Conservation (phyloP, 176 grass and related monocot genomes). For the Themeda triandra region DNA sequence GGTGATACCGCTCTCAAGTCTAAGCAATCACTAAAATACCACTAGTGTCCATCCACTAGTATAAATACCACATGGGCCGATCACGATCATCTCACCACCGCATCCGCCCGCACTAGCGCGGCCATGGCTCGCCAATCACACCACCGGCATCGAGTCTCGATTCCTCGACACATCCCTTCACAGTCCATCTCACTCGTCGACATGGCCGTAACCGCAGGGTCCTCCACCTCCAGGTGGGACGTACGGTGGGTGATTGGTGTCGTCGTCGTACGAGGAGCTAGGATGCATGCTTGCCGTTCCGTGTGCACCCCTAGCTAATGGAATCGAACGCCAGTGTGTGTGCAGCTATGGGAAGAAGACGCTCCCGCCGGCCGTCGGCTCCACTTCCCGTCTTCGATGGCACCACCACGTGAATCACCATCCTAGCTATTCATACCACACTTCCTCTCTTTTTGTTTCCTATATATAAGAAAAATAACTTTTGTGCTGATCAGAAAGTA, state of each 20-base stretch:
- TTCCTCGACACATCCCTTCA: not conserved
- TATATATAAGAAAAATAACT: not conserved
- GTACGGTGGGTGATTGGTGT: no score
- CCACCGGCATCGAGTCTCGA: not conserved
- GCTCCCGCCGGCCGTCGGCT: constrained; percentile 46
- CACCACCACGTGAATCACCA: constrained; percentile 48
- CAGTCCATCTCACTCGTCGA: not conserved
- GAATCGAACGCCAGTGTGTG: not conserved
- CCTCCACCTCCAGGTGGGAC: not conserved
- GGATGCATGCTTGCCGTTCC: not conserved
- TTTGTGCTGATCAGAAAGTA: not conserved
- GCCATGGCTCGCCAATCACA: not conserved
- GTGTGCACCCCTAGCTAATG: not conserved
- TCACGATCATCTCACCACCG: not conserved
- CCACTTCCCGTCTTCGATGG: constrained; percentile 62
- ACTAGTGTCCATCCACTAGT: not conserved
- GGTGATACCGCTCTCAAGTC: no score
- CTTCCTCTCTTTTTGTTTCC: not conserved
- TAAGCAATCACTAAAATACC: not conserved
- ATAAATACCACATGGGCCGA: constrained; percentile 25
- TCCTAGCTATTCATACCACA: no score
- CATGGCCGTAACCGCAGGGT: constrained; percentile 18
- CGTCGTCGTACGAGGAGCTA: not conserved
- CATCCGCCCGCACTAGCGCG: not conserved
- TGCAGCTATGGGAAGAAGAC: constrained; percentile 29